A percentile compares a stretch with the other conserved stretches of the same genome.
Conservation (phyloP, 352 stramenopile genomes). For the Globisporangium cylindrosporum region DNA sequence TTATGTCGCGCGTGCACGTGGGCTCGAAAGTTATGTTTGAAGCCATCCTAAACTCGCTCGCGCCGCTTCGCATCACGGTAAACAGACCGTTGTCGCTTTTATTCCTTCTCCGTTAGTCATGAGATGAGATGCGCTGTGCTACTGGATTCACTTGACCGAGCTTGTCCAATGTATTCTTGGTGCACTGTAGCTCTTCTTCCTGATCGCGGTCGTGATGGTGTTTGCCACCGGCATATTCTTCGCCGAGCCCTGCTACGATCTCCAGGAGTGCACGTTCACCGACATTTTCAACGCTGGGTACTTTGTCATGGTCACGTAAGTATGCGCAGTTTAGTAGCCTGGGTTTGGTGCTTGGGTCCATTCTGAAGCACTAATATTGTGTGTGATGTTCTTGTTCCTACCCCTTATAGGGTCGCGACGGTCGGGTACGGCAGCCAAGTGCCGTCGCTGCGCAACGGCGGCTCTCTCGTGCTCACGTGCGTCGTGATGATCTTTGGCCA, state of each 20-base stretch:
- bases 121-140: not conserved
- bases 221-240: conserved; percentile 58
- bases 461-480: conserved; percentile 30
- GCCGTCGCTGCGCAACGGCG: conserved; percentile 36
- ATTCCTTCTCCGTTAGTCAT: not conserved
- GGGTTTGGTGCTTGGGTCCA: too few relatives aligned
- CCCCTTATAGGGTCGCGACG: conserved; percentile 34
- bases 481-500: conserved; percentile 57
- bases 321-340: too few relatives aligned
- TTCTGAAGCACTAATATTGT: not conserved
- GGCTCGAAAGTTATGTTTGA: conserved; percentile 45
- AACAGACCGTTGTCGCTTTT: too few relatives aligned
- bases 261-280: conserved; percentile 46
- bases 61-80: conserved; percentile 47
- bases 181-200: conserved; percentile 40
- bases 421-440: conserved; percentile 57
- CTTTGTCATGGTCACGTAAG: conserved; percentile 61
- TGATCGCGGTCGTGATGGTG: conserved; percentile 52
- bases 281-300: conserved; percentile 64
- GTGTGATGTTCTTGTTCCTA: not conserved
- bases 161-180: not conserved
- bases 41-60: conserved; percentile 31
- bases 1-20: conserved; percentile 32
- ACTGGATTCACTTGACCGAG: not conserved
- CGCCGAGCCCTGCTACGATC: conserved; percentile 51